Evolutionary conservation across 2,329 filamentous ascomycete species (phyloP), one percentile per base, ranked within the genome.

Genomic region (Curvularia spicifera): DNA sequence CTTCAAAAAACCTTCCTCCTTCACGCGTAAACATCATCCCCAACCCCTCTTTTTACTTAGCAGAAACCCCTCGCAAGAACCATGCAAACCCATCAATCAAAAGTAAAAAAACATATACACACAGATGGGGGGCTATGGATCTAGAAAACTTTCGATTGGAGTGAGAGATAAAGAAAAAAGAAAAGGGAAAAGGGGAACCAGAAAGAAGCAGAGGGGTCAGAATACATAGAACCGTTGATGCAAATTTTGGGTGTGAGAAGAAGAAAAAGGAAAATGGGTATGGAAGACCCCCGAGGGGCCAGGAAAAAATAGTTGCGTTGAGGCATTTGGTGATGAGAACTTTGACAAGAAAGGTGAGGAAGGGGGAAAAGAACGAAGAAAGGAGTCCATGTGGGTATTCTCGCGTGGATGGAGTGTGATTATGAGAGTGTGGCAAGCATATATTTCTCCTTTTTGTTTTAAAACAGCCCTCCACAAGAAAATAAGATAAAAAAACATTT

Each of bases 401-500:
- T 24, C 4, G 22, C 22, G 26, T 28, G 26, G 26, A 6, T 6
- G 26, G 26, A 28, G 26, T 28, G 26, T 28, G 6, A 28, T 28
- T 35, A n/a, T 35, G n/a, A 40, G 9, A 20, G 39, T 42, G 20
- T 35, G 18, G 12, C 18, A 42, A 42, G 18, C 12, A 42, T 42
- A 5, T 42, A 42, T 22, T 42, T 42, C 18, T 24, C 39, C 18
- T 24, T 42, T 42, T 42, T 42, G 20, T 43, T 43, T 12, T 4
- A 35, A n/a, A 35, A 35, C 4, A 24, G 2, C 22, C 4, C 22
- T 24, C 33, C 33, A 15, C 33, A 5, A 15, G 13, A 15, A 15
- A 35, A 31, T 12, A 31, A 29, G 9, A 29, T 84, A 99, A 80
- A 35, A 35, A 7, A 44, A 28, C 28, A 28, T 51, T 40, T 60